Percentiles rank a stretch among this genome's conserved stretches.
Evolutionary conservation across 805 yeast species (phyloP).

Genomic region (Candida saitoana): DNA sequence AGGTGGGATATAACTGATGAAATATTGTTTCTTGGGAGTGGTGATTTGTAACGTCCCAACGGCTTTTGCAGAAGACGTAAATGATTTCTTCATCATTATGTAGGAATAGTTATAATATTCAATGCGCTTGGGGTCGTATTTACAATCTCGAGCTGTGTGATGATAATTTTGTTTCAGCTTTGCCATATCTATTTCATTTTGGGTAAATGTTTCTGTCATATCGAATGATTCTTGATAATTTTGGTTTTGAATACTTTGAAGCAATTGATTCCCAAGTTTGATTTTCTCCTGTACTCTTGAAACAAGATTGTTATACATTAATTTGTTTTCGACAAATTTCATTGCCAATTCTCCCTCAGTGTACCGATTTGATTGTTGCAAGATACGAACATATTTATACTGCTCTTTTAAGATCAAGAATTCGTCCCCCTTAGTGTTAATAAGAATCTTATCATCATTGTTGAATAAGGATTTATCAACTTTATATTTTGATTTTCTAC

Average conservation of each 20-base stretch:
- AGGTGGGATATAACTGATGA: slow-evolving; percentile 23
- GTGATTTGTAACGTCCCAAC: slow-evolving; percentile 12
- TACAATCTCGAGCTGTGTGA: slow-evolving; percentile 7
- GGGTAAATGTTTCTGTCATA: slow-evolving; percentile 8
- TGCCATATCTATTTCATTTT: slow-evolving; percentile 14
- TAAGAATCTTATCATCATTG: slow-evolving; percentile 21
- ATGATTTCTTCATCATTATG: slow-evolving; percentile 10
- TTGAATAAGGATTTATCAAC: slow-evolving; percentile 13
- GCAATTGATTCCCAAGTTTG: slow-evolving; percentile 19
- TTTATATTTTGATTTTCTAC: slow-evolving; percentile 31
- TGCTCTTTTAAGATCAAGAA: slow-evolving; percentile 34
- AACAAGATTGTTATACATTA: slow-evolving; percentile 21
- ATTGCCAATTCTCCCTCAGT: slow-evolving; percentile 15
- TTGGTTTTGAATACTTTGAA: slow-evolving; percentile 10
- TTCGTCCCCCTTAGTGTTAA: slow-evolving; percentile 36
- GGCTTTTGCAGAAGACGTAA: slow-evolving; percentile 13
- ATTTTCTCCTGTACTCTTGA: slow-evolving; percentile 26
- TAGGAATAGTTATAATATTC: slow-evolving; percentile 8
- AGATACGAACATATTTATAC: slow-evolving; percentile 21
- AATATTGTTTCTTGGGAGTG: slow-evolving; percentile 17
- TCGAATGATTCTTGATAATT: slow-evolving; percentile 10
- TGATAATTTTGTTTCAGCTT: slow-evolving; percentile 21
- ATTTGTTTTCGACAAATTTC: slow-evolving; percentile 16
- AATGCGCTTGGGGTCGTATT: slow-evolving; percentile 1
- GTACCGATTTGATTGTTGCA: slow-evolving; percentile 16